Percentiles rank a stretch among this genome's conserved stretches.
Conservation (phyloP, 2,329 filamentous ascomycete genomes). For the Chaetothyriales sp. region DNA sequence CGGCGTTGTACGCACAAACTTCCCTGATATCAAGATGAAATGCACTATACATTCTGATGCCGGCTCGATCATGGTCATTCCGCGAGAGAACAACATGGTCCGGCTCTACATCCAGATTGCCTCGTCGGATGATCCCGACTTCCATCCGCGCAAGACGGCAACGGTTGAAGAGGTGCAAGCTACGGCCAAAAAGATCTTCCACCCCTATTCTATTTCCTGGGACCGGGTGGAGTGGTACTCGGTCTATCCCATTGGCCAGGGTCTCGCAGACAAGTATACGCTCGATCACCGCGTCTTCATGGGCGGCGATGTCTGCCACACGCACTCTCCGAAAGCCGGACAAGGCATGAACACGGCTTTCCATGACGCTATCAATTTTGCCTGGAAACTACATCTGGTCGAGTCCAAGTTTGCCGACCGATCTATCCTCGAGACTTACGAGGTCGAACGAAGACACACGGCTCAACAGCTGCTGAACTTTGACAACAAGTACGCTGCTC, state of each 20-base stretch:
- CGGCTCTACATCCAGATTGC: slow-evolving; percentile 42
- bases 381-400: slow-evolving; percentile 91
- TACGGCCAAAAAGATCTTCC: slow-evolving; percentile 42
- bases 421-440: slow-evolving; percentile 66
- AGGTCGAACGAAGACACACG: slow-evolving; percentile 68
- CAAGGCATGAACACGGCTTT: slow-evolving; percentile 50
- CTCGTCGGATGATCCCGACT: slow-evolving; percentile 46
- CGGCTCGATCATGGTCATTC: slow-evolving; percentile 50
- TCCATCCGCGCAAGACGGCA: slow-evolving; percentile 44
- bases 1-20: slow-evolving; percentile 46
- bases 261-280: slow-evolving; percentile 49
- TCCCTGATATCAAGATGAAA: slow-evolving; percentile 52
- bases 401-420: slow-evolving; percentile 66
- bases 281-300: slow-evolving; percentile 51
- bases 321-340: slow-evolving; percentile 48
- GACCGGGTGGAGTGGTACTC: slow-evolving; percentile 52
- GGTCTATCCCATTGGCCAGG: slow-evolving; percentile 51
- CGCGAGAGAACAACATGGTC: slow-evolving; percentile 35
- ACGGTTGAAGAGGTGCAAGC: slow-evolving; percentile 45
- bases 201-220: slow-evolving; percentile 47
- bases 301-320: slow-evolving; percentile 51
- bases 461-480: slow-evolving; percentile 75
- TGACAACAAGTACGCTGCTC: slow-evolving; percentile 74
- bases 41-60: slow-evolving; percentile 52
- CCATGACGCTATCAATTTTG: slow-evolving; percentile 62